Evolutionary conservation across 495 filamentous ascomycete species (phyloP), one percentile per base, ranked within the genome.

Genomic region (Pseudomonodictys pantanalensis): DNA sequence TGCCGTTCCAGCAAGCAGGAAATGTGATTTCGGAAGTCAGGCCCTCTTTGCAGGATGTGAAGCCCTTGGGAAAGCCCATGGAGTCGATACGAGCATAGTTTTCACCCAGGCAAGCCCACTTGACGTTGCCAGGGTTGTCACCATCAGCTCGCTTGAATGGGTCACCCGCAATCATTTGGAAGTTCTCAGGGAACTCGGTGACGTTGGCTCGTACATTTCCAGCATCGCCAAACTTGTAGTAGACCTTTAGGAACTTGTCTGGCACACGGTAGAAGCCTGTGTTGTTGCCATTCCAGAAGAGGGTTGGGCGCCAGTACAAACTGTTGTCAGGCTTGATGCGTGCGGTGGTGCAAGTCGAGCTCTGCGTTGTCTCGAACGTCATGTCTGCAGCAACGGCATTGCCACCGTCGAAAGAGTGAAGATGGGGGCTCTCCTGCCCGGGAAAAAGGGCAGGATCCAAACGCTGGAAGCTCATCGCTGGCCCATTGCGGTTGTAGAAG

Each of bases 331-430:
- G 29, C 53, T 62, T 66, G 15, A 66, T 62, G 26, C 58, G 58
- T 10, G 58, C 58, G 1, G 63, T 66, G 15, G 63, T 66, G 58
- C 63, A 66, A 7, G 44, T 41, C 5, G 52, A 57, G 4, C 28
- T 50, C 35, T 66, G 63, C 0, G 58, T 62, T 22, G 52, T 52
- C 7, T 56, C 58, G 20, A 58, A 62, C 11, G 17, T 44, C 53
- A 62, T 62, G 8, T 24, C 20, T 32, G 52, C 52, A 25, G 52
- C 52, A 10, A 66, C 53, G 8, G 24, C 52, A 20, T 66, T 62
- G 17, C 63, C 63, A 49, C 63, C 63, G 46, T 66, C 63, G 48
- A 66, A 66, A 11, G 63, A 66, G 46, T 66, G 63, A 39, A 66
- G 48, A 57, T 66, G 63, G 25, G 58, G 58, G 30, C 57, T 62